These are phyloP conservation scores for Mentha longifolia DNA, from an alignment of 257 asterid genomes.

Conservation along the genomic window DNA sequence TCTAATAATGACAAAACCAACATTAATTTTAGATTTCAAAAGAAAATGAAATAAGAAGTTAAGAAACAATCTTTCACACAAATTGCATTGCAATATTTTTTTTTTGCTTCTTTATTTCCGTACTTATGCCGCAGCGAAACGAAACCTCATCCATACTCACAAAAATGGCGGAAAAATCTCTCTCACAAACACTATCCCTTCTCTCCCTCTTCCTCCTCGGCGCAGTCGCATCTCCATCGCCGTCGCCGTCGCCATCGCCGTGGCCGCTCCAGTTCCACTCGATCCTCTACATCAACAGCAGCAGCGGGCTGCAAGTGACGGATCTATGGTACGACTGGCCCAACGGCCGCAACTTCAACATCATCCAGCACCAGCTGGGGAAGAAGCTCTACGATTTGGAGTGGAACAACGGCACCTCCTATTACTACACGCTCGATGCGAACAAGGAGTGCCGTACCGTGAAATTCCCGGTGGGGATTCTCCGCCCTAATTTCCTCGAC, in stretches of 20 bases:
- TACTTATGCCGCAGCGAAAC: background rate
- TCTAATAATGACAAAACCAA: too few species aligned
- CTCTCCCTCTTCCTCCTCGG: background rate
- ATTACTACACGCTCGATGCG: slow-evolving; percentile 55
- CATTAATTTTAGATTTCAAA: too few species aligned
- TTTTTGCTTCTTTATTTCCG: background rate
- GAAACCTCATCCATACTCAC: background rate
- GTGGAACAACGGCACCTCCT: slow-evolving; percentile 80
- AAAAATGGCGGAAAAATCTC: slow-evolving; percentile 9
- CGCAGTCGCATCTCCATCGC: background rate
- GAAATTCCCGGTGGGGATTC: slow-evolving; percentile 63
- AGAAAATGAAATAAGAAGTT: too few species aligned
- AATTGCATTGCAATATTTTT: background rate
- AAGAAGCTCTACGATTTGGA: slow-evolving; percentile 59
- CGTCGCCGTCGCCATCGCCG: background rate
- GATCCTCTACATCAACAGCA: slow-evolving; percentile 36
- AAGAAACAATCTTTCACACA: too few species aligned
- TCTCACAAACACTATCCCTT: background rate
- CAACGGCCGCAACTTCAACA: slow-evolving; percentile 71
- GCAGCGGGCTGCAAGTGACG: background rate
- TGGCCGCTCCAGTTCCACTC: slow-evolving; percentile 90
- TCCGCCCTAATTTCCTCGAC: slow-evolving; percentile 65
- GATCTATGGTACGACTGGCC: slow-evolving; percentile 83
- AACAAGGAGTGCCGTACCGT: slow-evolving; percentile 45
- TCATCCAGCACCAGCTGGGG: slow-evolving; percentile 67